Evolutionary conservation across 176 grass and related monocot genomes (phyloP), one percentile per base, ranked within the genome.

Genomic region (Oryza rufipogon): DNA sequence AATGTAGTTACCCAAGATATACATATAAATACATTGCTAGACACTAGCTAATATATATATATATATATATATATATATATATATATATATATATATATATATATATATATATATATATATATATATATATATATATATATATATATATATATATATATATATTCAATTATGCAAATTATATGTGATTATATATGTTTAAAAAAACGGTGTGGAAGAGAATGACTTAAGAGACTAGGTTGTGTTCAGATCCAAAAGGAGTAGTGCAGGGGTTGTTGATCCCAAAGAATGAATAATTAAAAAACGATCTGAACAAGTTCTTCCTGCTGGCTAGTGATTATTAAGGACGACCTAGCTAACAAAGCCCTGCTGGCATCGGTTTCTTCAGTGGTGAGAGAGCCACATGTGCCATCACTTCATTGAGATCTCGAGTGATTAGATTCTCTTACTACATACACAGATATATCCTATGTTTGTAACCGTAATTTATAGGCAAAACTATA

Each of bases 241-340:
- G 82, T 77, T 74, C 84, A 86, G 88, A 86, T 86, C 88, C 83
- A 68, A 1, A 68, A 66, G 78, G 46, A 78, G 44, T 23, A 72
- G 44, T 22, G n/a, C 39, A 49, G 64, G 67, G 56, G 45, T 81
- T 64, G 72, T 76, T 77, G 88, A 82, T 82, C 69, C 30, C 78
- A 22, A 70, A 78, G 66, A 64, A 71, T 64, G 75, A 68, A 9
- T 34, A 67, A 68, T 11, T 34, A 67, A 68, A 67, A 66, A 80
- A 80, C 52, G 68, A 71, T 68, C 13, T 56, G 68, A 79, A 66
- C 68, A 13, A 34, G 22, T 25, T n/a, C 33, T n/a, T 88, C 70
- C 65, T 78, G 46, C 70, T 58, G 87, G 84, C 51, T 79, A 79
- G 54, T 72, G 63, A 87, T 72, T 51, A 77, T 67, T 66, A 68